These are phyloP conservation scores for Alternaria arbusti DNA, from an alignment of 2,329 filamentous ascomycete species.

Conservation along the genomic window DNA sequence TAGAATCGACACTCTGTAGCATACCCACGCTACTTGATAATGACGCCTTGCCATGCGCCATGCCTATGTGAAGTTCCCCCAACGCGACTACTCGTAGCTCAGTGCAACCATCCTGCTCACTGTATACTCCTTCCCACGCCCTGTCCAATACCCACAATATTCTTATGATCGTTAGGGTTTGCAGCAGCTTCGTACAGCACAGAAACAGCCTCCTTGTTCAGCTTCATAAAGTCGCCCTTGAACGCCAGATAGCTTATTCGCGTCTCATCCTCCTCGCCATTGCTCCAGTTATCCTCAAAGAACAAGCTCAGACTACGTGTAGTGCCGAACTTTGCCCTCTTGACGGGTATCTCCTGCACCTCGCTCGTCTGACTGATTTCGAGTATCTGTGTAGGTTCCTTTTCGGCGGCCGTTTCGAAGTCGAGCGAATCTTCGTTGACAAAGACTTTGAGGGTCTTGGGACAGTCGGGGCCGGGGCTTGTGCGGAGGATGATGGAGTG, in stretches of 20 bases:
- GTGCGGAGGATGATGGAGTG: slow-evolving; percentile 88
- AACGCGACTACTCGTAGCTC: background rate
- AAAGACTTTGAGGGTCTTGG: slow-evolving; percentile 84
- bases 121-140: slow-evolving; percentile 47
- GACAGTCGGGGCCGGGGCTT: slow-evolving; percentile 72
- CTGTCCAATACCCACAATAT: slow-evolving; percentile 48
- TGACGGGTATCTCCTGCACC: slow-evolving; percentile 85
- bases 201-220: slow-evolving; percentile 81
- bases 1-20: background rate
- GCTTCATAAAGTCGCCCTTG: slow-evolving; percentile 89
- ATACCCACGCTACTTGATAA: background rate
- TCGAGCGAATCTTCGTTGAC: slow-evolving; percentile 84
- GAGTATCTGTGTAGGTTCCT: slow-evolving; percentile 74
- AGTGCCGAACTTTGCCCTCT: slow-evolving; percentile 85
- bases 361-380: slow-evolving; percentile 79
- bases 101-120: slow-evolving; percentile 11
- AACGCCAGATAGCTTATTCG: slow-evolving; percentile 85
- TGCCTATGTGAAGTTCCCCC: background rate
- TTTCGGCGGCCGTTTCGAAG: slow-evolving; percentile 76
- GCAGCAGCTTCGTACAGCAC: slow-evolving; percentile 94
- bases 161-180: slow-evolving; percentile 84
- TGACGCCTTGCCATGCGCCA: background rate
- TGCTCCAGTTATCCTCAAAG: slow-evolving; percentile 86
- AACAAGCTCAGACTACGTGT: slow-evolving; percentile 85
- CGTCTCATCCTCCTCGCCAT: slow-evolving; percentile 79